A percentile compares a stretch with the other conserved stretches of the same genome.
Conservation (phyloP, 2,329 filamentous ascomycete species). For the Knoxdaviesia capensis region DNA sequence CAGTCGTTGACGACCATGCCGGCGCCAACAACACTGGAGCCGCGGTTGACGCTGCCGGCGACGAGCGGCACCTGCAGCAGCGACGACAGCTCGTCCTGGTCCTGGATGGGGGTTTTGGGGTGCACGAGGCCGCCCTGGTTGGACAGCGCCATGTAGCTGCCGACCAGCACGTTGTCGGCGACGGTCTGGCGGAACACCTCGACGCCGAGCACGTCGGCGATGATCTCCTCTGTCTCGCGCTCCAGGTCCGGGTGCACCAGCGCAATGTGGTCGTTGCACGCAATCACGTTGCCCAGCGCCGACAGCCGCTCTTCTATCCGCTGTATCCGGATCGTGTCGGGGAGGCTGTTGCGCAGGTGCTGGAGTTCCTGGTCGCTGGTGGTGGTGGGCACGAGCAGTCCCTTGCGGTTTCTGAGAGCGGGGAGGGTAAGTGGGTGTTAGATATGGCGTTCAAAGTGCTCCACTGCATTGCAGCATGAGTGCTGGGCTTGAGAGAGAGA, state of each 20-base stretch:
- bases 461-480: too few species aligned
- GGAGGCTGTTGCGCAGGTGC: constrained; percentile 86
- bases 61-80: constrained; percentile 91
- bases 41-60: constrained; percentile 82
- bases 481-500: background rate
- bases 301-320: constrained; percentile 94
- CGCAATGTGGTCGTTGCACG: constrained; percentile 89
- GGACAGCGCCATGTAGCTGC: constrained; percentile 87
- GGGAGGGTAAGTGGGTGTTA: too few species aligned
- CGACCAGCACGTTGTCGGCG: constrained; percentile 89
- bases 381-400: constrained; percentile 84
- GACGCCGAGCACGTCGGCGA: constrained; percentile 79
- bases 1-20: constrained; percentile 95
- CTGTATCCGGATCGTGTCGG: constrained; percentile 82
- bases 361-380: constrained; percentile 97
- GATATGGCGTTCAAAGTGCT: too few species aligned
- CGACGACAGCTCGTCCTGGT: constrained; percentile 91
- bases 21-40: constrained; percentile 84
- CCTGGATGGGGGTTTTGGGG: constrained; percentile 89
- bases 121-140: constrained; percentile 96
- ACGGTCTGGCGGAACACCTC: constrained; percentile 90
- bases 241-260: constrained; percentile 92
- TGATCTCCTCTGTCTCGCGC: constrained; percentile 95
- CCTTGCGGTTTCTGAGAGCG: constrained; percentile 62
- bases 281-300: constrained; percentile 92